These are phyloP conservation scores for Tetrapisispora pingtungensis DNA, from an alignment of 805 yeast species.

Conservation along the genomic window DNA sequence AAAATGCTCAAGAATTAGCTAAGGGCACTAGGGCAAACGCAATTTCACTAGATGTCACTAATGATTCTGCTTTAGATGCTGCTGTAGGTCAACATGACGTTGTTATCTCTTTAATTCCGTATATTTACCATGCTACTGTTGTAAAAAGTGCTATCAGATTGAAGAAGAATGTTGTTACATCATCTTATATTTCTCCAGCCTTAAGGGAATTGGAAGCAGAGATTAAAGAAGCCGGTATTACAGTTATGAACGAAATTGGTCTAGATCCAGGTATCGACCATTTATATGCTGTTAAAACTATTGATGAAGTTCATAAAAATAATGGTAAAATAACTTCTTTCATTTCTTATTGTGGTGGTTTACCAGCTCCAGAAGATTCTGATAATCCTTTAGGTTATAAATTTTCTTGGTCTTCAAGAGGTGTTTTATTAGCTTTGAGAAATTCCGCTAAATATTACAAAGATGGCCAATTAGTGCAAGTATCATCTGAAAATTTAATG, in stretches of 20 bases:
- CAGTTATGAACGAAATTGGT: conserved; percentile 98
- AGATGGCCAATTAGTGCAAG: conserved; percentile 71
- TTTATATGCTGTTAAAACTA: conserved; percentile 94
- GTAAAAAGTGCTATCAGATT: conserved; percentile 86
- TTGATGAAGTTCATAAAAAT: conserved; percentile 85
- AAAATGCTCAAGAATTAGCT: conserved; percentile 80
- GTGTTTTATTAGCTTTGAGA: conserved; percentile 90
- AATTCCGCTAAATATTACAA: conserved; percentile 84
- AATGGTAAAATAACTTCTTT: conserved; percentile 92
- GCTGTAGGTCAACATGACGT: conserved; percentile 72
- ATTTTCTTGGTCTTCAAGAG: conserved; percentile 98
- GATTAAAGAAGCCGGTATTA: conserved; percentile 88
- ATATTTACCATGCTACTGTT: conserved; percentile 86
- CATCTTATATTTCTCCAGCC: conserved; percentile 94
- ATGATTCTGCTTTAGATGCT: conserved; percentile 65
- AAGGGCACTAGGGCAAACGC: conserved; percentile 75
- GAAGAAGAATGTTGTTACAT: conserved; percentile 85
- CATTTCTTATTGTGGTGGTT: conserved; percentile 96
- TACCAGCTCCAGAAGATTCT: conserved; percentile 96
- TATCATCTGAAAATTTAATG: conserved; percentile 88
- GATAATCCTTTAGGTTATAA: conserved; percentile 98
- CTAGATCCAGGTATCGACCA: conserved; percentile 98
- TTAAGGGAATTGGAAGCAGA: conserved; percentile 76
- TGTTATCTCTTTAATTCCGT: conserved; percentile 91
- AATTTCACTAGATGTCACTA: conserved; percentile 78